These are phyloP conservation scores for Corynespora cassiicola DNA, from an alignment of 2,329 filamentous ascomycete genomes.

Conservation along the genomic window DNA sequence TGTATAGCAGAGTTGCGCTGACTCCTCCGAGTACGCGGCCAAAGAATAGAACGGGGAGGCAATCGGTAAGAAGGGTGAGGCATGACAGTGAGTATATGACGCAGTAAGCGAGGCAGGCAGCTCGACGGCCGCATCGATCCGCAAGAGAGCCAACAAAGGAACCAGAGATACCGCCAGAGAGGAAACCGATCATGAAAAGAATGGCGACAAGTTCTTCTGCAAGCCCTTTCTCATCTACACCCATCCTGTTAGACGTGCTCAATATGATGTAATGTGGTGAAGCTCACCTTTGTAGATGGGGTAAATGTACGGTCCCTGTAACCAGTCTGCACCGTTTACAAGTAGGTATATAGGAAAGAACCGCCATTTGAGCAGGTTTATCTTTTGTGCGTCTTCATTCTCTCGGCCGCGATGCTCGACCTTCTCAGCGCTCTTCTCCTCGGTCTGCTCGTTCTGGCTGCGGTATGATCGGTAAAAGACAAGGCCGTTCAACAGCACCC, in stretches of 20 bases:
- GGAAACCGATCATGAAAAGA: conserved; percentile 51
- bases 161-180: conserved; percentile 57
- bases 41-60: conserved; percentile 55
- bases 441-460: conserved; percentile 3
- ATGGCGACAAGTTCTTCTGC: conserved; percentile 53
- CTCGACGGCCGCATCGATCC: conserved; percentile 59
- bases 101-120: conserved; percentile 64
- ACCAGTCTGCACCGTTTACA: conserved; percentile 55
- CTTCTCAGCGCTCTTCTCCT: conserved; percentile 22
- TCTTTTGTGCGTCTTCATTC: conserved; percentile 32
- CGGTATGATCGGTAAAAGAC: conserved; percentile 35
- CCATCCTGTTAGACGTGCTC: not conserved
- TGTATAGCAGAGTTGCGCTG: conserved; percentile 64
- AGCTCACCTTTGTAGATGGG: conserved; percentile 57
- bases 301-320: conserved; percentile 59
- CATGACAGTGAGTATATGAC: conserved; percentile 61
- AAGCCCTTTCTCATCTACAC: conserved; percentile 53
- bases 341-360: conserved; percentile 55
- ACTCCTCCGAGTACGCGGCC: conserved; percentile 63
- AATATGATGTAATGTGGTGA: too few relatives aligned
- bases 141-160: conserved; percentile 57
- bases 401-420: conserved; percentile 29
- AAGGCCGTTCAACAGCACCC: conserved; percentile 33
- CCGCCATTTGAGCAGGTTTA: conserved; percentile 46
- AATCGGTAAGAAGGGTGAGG: conserved; percentile 57